Evolutionary conservation across 345 rosid species (phyloP).

Genomic region (Populus euphratica): DNA sequence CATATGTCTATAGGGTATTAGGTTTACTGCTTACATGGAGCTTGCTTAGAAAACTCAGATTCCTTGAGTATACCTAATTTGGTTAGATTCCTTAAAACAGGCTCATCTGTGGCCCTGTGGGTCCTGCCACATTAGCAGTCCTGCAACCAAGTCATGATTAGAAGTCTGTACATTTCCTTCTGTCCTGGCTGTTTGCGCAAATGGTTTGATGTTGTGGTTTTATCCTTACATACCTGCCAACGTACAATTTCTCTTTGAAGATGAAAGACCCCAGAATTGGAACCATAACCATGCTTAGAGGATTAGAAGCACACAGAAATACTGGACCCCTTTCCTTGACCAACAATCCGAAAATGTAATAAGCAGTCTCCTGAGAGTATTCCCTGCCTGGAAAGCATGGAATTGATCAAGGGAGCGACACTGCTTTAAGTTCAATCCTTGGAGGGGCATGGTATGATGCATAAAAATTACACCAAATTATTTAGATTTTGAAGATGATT

Average conservation of each 20-base stretch:
- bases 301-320: constrained; percentile 63
- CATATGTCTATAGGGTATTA: not conserved
- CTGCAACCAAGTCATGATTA: constrained; percentile 2
- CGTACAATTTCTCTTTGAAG: constrained; percentile 41
- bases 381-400: constrained; percentile 37
- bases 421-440: not conserved
- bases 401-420: not conserved
- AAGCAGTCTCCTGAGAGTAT: constrained; percentile 49
- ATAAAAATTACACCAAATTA: too few species aligned
- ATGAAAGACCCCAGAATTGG: constrained; percentile 53
- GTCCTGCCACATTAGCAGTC: constrained; percentile 11
- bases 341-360: constrained; percentile 52
- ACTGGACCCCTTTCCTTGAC: constrained; percentile 64
- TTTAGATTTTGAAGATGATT: not conserved
- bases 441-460: not conserved
- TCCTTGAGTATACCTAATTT: not conserved
- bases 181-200: not conserved
- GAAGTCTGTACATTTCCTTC: constrained; percentile 3
- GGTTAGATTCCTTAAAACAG: not conserved
- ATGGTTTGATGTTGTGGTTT: constrained; percentile 3
- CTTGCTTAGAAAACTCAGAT: not conserved
- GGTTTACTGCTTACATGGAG: not conserved
- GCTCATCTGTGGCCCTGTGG: not conserved
- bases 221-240: constrained; percentile 62
- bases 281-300: constrained; percentile 56